Conservation (phyloP, 345 rosid species). For the Physaria fendleri region DNA sequence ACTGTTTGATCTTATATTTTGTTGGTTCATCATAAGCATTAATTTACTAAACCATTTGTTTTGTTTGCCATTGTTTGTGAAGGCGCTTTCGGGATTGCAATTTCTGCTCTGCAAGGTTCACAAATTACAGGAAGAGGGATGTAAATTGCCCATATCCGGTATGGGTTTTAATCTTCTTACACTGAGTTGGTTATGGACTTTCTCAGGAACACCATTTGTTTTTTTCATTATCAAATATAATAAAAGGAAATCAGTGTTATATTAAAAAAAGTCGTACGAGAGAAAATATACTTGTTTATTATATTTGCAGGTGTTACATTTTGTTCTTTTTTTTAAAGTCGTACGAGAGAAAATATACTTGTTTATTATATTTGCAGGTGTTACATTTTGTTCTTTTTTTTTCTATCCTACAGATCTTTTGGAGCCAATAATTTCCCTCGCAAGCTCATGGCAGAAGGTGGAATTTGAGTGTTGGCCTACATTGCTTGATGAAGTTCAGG, state of each 20-base stretch:
- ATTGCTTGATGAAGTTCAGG: constrained; percentile 80
- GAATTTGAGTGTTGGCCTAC: constrained; percentile 82
- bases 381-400: constrained; percentile 3
- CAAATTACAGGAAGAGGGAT: constrained; percentile 57
- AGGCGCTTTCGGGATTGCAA: constrained; percentile 88
- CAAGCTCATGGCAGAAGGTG: constrained; percentile 78
- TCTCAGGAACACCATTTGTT: not conserved
- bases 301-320: not conserved
- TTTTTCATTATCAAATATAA: constrained; percentile 1
- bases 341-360: too few relatives aligned
- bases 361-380: not conserved
- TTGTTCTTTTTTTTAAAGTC: not conserved
- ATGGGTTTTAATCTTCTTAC: constrained; percentile 7
- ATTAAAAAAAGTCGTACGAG: too few relatives aligned
- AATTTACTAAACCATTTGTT: not conserved
- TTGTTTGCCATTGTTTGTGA: constrained; percentile 23
- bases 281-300: too few relatives aligned
- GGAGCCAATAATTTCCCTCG: constrained; percentile 57
- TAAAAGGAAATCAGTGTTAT: too few relatives aligned
- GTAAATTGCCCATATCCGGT: constrained; percentile 70
- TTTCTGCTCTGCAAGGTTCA: constrained; percentile 52
- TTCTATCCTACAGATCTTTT: constrained; percentile 38
- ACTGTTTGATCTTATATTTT: not conserved
- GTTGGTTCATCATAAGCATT: not conserved
- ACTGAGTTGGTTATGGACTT: not conserved